phyloP scores from a whole-genome alignment of 768 basidiomycete species.

The Lentinula sp. region DNA sequence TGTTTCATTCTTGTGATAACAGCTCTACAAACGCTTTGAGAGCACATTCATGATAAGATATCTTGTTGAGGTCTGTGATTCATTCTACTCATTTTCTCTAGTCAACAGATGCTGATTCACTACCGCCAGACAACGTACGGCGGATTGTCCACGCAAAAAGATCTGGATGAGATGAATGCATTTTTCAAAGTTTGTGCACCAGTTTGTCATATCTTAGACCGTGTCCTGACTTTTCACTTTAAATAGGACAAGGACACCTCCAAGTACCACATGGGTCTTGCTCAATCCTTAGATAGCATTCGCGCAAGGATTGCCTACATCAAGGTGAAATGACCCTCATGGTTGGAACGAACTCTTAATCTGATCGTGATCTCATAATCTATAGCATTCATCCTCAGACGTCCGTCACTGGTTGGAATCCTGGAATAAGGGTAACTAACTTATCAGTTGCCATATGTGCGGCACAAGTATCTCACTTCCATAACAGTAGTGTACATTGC shows the following conservation, averaged over 20 bases:
- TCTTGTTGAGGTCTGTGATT: conserved; percentile 5
- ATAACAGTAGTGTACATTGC: background rate
- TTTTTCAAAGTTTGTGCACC: conserved; percentile 8
- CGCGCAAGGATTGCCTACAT: conserved; percentile 6
- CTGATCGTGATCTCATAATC: background rate
- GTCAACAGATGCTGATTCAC: background rate
- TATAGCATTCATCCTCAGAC: conserved; percentile 4
- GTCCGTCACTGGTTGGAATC: background rate
- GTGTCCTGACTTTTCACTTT: background rate
- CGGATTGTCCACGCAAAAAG: conserved; percentile 6
- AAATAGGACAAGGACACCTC: conserved; percentile 4
- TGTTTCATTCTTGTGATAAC: background rate
- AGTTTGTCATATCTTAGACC: background rate
- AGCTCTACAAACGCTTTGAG: conserved; percentile 7
- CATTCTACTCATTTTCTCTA: background rate
- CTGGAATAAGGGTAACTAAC: conserved; percentile 4
- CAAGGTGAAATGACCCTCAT: background rate
- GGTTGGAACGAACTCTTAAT: background rate
- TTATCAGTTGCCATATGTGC: background rate
- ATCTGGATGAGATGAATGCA: conserved; percentile 6
- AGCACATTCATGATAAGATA: conserved; percentile 8
- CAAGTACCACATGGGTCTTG: conserved; percentile 1
- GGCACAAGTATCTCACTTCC: background rate
- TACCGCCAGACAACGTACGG: conserved; percentile 1
- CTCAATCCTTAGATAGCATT: conserved; percentile 4